Evolutionary conservation across 2,329 filamentous ascomycete species (phyloP).

Genomic region (Orbilia oligospora): DNA sequence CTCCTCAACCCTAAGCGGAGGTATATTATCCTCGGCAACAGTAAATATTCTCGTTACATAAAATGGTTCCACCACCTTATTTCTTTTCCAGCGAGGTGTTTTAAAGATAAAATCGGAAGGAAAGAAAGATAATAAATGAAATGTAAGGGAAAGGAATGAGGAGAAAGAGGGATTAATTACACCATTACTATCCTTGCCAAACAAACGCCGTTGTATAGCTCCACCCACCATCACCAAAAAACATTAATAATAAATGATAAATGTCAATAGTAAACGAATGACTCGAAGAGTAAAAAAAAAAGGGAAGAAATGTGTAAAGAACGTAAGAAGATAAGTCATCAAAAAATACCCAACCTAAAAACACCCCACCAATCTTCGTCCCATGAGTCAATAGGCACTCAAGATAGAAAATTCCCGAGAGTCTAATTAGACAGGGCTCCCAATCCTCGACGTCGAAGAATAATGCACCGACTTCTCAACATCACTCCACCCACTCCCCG

Average conservation of each 20-base stretch:
- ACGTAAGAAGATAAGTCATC: no score
- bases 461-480: slow-evolving; percentile 19
- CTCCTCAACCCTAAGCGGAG: not conserved
- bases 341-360: no score
- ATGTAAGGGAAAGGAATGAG: no score
- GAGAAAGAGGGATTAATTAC: not conserved
- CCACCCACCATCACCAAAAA: not conserved
- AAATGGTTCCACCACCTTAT: not conserved
- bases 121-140: not conserved
- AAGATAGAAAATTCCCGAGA: no score
- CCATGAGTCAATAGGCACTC: no score
- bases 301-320: not conserved
- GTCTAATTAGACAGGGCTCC: slow-evolving; percentile 12
- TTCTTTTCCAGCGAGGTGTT: not conserved
- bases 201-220: slow-evolving; percentile 10
- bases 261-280: not conserved
- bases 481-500: slow-evolving; percentile 23
- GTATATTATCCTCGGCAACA: no score
- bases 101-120: not conserved
- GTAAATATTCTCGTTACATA: not conserved
- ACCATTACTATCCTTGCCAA: slow-evolving; percentile 7
- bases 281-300: not conserved
- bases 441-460: slow-evolving; percentile 12
- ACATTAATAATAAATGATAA: not conserved
- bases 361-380: not conserved